A percentile compares a stretch with the other conserved stretches of the same genome.
Conservation (phyloP, 179 eudicot genomes). For the Nepenthes alata region DNA sequence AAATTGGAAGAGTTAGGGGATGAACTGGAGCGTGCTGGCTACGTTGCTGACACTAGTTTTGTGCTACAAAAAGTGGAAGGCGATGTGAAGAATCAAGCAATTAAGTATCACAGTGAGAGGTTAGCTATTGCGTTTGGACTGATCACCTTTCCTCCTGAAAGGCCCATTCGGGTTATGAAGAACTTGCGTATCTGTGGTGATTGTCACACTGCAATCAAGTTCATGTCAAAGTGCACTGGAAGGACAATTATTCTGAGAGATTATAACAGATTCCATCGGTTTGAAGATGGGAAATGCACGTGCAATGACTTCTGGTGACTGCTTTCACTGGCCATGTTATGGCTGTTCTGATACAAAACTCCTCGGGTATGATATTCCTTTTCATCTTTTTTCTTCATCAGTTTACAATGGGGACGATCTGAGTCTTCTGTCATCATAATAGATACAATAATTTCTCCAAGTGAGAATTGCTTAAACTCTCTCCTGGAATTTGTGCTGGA, state of each 20-base stretch:
- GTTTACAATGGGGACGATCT: too few relatives aligned
- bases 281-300: slow-evolving; percentile 69
- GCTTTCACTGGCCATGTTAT: slow-evolving; percentile 41
- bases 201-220: slow-evolving; percentile 83
- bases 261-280: slow-evolving; percentile 66
- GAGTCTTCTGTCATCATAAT: too few relatives aligned
- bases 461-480: too few relatives aligned
- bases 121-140: slow-evolving; percentile 75
- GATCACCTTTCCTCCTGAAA: slow-evolving; percentile 50
- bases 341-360: slow-evolving; percentile 41
- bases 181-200: slow-evolving; percentile 88
- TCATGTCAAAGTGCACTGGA: slow-evolving; percentile 59
- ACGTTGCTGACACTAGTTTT: slow-evolving; percentile 65
- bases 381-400: too few relatives aligned
- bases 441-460: too few relatives aligned
- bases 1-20: slow-evolving; percentile 62
- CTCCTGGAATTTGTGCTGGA: too few relatives aligned
- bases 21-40: slow-evolving; percentile 61
- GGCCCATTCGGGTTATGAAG: slow-evolving; percentile 81
- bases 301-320: slow-evolving; percentile 87
- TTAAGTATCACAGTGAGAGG: slow-evolving; percentile 77
- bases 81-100: slow-evolving; percentile 41
- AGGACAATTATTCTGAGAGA: slow-evolving; percentile 75
- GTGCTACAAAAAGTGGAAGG: slow-evolving; percentile 62
- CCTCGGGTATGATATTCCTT: slow-evolving; percentile 6